Evolutionary conservation across 2,329 filamentous ascomycete genomes (phyloP).

Genomic region (Pseudogymnoascus sp.): DNA sequence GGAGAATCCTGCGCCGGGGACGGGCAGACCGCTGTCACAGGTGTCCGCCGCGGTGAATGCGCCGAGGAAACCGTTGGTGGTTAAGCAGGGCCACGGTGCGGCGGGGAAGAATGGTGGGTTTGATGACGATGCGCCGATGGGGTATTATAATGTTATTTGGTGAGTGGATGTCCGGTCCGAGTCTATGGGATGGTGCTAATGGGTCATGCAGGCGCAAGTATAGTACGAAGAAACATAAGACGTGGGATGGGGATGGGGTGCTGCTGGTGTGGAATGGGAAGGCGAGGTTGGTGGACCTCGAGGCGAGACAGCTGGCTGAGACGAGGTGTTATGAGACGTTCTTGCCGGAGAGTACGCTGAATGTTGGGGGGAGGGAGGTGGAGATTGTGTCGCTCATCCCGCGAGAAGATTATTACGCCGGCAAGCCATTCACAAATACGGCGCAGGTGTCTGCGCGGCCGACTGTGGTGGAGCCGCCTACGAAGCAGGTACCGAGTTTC

Average conservation of each 20-base stretch:
- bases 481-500: constrained; percentile 9
- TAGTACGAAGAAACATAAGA: constrained; percentile 67
- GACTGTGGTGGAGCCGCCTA: constrained; percentile 17
- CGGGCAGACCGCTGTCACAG: not conserved
- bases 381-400: constrained; percentile 57
- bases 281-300: constrained; percentile 53
- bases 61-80: constrained; percentile 26
- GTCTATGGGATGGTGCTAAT: not conserved
- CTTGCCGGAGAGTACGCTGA: constrained; percentile 51
- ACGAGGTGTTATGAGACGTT: constrained; percentile 47
- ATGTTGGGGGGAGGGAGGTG: constrained; percentile 58
- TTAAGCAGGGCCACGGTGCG: not conserved
- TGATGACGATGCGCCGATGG: constrained; percentile 16
- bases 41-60: constrained; percentile 19
- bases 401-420: constrained; percentile 49
- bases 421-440: constrained; percentile 36
- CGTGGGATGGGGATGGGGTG: constrained; percentile 67
- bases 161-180: constrained; percentile 6
- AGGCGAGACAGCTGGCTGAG: constrained; percentile 55
- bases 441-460: not conserved
- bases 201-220: constrained; percentile 49
- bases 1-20: not conserved
- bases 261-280: constrained; percentile 49
- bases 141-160: constrained; percentile 29
- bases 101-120: not conserved